Percentiles rank a stretch among this genome's conserved stretches.
These are phyloP conservation scores for Nakaseomyces kungkrabaensis DNA, from an alignment of 1,139 yeast species.

Conservation along the genomic window DNA sequence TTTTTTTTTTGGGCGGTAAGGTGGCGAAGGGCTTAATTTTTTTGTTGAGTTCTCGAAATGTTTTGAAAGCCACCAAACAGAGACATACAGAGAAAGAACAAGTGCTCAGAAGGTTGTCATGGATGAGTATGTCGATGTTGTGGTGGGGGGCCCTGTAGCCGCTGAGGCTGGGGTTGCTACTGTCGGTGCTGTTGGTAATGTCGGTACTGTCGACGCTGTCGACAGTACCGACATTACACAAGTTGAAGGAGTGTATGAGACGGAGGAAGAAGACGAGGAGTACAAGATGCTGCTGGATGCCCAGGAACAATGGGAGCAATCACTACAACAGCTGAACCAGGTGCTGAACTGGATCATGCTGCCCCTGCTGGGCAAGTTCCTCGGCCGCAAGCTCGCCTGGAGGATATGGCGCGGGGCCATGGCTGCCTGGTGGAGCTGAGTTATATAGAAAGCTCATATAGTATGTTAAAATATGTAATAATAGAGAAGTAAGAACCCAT, in stretches of 20 bases:
- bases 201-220: too few species aligned
- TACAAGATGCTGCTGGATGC: constrained; percentile 28
- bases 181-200: too few species aligned
- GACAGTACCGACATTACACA: too few species aligned
- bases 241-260: not conserved
- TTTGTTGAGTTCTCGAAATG: too few species aligned
- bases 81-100: too few species aligned
- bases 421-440: not conserved
- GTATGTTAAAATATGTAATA: too few species aligned
- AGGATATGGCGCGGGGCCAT: constrained; percentile 29
- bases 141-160: not conserved
- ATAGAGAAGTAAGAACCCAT: not conserved
- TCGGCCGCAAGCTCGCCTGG: constrained; percentile 46
- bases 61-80: too few species aligned
- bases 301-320: constrained; percentile 60
- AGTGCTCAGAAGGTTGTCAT: too few species aligned
- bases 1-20: too few species aligned
- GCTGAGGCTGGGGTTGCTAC: not conserved
- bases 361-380: constrained; percentile 49
- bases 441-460: too few species aligned
- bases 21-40: too few species aligned
- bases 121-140: not conserved
- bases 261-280: constrained; percentile 6
- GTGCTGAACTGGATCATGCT: constrained; percentile 44
- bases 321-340: constrained; percentile 43